phyloP scores from a whole-genome alignment of 1,284 basidiomycete species.

The Microbotryomycetes sp. region DNA sequence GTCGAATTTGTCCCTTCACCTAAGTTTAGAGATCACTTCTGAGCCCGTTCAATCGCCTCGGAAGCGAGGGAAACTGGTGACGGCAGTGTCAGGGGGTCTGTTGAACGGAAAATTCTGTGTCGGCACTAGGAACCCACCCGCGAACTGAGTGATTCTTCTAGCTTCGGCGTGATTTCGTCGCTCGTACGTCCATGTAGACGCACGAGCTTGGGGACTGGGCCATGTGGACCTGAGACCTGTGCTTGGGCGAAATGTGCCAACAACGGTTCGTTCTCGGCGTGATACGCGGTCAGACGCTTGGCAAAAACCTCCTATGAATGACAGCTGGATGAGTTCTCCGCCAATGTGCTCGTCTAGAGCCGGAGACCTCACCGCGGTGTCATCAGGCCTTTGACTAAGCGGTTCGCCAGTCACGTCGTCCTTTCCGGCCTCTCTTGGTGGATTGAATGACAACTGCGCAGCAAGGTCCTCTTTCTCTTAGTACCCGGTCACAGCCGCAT shows the following conservation, averaged over 20 bases:
- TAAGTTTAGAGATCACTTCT: too few species aligned
- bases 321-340: too few species aligned
- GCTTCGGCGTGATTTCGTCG: slow-evolving; percentile 85
- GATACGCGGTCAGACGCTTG: slow-evolving; percentile 72
- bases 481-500: not conserved
- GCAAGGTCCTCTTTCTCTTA: not conserved
- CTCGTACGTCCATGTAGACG: slow-evolving; percentile 74
- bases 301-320: slow-evolving; percentile 70
- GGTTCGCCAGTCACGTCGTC: slow-evolving; percentile 83
- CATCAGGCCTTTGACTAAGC: slow-evolving; percentile 80
- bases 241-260: slow-evolving; percentile 65
- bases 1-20: too few species aligned
- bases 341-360: slow-evolving; percentile 10
- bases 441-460: slow-evolving; percentile 49
- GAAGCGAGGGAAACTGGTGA: too few species aligned
- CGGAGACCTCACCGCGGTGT: slow-evolving; percentile 64
- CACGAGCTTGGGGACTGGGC: slow-evolving; percentile 49
- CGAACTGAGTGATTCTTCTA: slow-evolving; percentile 56
- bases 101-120: too few species aligned
- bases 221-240: slow-evolving; percentile 34
- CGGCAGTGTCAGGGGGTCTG: too few species aligned
- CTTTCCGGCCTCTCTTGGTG: slow-evolving; percentile 71
- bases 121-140: too few species aligned
- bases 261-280: slow-evolving; percentile 78
- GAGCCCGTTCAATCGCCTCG: too few species aligned